These are phyloP conservation scores for Penicillium herquei DNA, from an alignment of 495 filamentous ascomycete genomes.

Conservation along the genomic window DNA sequence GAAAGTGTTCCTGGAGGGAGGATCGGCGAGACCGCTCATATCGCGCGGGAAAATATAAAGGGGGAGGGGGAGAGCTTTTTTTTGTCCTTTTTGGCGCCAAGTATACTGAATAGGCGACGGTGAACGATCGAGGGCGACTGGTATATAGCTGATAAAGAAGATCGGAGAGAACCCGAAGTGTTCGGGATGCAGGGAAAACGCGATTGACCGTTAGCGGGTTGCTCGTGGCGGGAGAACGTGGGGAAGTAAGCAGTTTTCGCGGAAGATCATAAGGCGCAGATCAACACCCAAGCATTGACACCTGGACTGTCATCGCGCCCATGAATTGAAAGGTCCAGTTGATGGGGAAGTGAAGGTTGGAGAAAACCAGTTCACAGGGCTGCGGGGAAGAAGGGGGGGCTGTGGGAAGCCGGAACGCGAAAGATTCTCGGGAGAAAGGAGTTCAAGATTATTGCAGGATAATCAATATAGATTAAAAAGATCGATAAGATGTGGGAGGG, in stretches of 20 bases:
- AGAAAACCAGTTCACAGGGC: slow-evolving; percentile 6
- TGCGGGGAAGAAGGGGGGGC: slow-evolving; percentile 21
- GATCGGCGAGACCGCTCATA: slow-evolving; percentile 48
- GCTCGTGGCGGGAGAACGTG: slow-evolving; percentile 36
- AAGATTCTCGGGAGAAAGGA: background rate
- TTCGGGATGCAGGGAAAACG: slow-evolving; percentile 9
- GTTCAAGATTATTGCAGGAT: background rate
- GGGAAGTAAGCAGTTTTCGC: slow-evolving; percentile 21
- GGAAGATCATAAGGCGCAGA: slow-evolving; percentile 29
- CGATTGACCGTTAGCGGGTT: slow-evolving; percentile 20
- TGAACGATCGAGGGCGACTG: too few species aligned
- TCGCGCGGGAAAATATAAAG: slow-evolving; percentile 23
- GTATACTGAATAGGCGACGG: too few species aligned
- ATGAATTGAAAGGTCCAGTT: slow-evolving; percentile 25
- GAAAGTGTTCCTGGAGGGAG: slow-evolving; percentile 36
- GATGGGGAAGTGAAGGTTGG: slow-evolving; percentile 9
- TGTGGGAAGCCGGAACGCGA: background rate
- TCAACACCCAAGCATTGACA: slow-evolving; percentile 37
- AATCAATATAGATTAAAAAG: background rate
- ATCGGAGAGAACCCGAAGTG: too few species aligned
- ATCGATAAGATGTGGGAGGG: background rate
- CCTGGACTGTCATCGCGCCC: slow-evolving; percentile 31
- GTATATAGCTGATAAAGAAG: background rate
- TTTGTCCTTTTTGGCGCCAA: too few species aligned
- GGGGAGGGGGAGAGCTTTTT: background rate